A percentile compares a stretch with the other conserved stretches of the same genome.
These are phyloP conservation scores for Handroanthus guayacan DNA, from an alignment of 257 asterid genomes.

Conservation along the genomic window DNA sequence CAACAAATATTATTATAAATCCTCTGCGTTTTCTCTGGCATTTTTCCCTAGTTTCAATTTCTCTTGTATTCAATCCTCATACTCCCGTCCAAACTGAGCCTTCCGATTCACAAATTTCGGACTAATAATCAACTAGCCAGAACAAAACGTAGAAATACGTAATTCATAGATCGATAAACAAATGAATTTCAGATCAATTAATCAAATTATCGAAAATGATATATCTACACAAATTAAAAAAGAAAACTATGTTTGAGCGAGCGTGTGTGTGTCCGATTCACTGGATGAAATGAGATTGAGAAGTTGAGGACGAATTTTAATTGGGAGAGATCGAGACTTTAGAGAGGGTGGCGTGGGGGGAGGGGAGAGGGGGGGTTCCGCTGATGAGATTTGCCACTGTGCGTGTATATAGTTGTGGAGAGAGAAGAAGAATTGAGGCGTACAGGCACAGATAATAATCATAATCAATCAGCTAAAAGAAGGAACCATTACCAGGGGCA, in stretches of 20 bases:
- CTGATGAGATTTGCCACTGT: conserved; percentile 58
- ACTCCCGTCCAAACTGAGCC: conserved; percentile 39
- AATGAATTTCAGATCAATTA: conserved; percentile 46
- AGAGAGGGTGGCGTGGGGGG: conserved; percentile 42
- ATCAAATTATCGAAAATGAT: conserved; percentile 33
- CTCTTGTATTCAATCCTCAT: conserved; percentile 54
- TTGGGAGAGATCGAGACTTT: conserved; percentile 64
- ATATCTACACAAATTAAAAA: conserved; percentile 22
- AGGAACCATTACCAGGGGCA: conserved; percentile 23
- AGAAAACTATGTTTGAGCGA: conserved; percentile 22
- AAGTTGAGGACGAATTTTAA: conserved; percentile 47
- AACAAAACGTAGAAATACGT: conserved; percentile 27
- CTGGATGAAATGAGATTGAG: conserved; percentile 41
- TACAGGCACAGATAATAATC: conserved; percentile 11
- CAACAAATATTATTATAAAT: conserved; percentile 43
- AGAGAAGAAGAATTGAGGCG: conserved; percentile 28
- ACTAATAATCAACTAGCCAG: conserved; percentile 32
- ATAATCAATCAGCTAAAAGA: conserved; percentile 18
- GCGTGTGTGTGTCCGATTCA: conserved; percentile 36
- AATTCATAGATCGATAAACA: conserved; percentile 49
- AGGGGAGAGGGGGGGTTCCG: conserved; percentile 51
- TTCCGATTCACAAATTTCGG: conserved; percentile 44
- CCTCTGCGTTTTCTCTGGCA: conserved; percentile 85
- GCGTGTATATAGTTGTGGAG: conserved; percentile 38
- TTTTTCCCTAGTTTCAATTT: conserved; percentile 49